phyloP scores from a whole-genome alignment of 148 eudicot species.

The Dianthus caryophyllus region DNA sequence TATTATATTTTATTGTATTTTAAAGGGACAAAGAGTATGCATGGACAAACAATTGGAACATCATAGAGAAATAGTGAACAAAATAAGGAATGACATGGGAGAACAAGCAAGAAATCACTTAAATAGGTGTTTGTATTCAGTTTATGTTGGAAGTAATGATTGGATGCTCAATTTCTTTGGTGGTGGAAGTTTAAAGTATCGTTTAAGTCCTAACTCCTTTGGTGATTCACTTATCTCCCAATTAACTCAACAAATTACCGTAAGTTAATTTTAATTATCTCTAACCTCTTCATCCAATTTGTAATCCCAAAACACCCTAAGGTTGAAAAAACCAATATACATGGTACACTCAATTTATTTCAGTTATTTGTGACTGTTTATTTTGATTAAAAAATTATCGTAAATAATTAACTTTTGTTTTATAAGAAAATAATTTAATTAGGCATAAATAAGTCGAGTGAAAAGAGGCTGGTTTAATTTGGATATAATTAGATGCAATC shows the following conservation, averaged over 20 bases:
- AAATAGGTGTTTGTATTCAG: constrained; percentile 29
- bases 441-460: no score
- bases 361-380: no score
- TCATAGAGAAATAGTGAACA: constrained; percentile 24
- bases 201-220: constrained; percentile 20
- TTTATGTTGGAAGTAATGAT: constrained; percentile 34
- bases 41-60: constrained; percentile 24
- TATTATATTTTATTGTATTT: neutral
- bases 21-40: constrained; percentile 26
- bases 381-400: no score
- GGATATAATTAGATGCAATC: no score
- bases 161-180: constrained; percentile 32
- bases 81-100: constrained; percentile 19
- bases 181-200: neutral
- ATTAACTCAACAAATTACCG: constrained; percentile 25
- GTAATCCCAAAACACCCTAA: no score
- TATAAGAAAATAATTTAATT: no score
- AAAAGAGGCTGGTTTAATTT: no score
- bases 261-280: no score
- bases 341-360: no score
- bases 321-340: no score
- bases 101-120: constrained; percentile 1
- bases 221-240: constrained; percentile 26
- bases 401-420: no score
- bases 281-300: no score